Evolutionary conservation across 2,329 filamentous ascomycete genomes (phyloP).

Genomic region (Colletotrichum phormii): DNA sequence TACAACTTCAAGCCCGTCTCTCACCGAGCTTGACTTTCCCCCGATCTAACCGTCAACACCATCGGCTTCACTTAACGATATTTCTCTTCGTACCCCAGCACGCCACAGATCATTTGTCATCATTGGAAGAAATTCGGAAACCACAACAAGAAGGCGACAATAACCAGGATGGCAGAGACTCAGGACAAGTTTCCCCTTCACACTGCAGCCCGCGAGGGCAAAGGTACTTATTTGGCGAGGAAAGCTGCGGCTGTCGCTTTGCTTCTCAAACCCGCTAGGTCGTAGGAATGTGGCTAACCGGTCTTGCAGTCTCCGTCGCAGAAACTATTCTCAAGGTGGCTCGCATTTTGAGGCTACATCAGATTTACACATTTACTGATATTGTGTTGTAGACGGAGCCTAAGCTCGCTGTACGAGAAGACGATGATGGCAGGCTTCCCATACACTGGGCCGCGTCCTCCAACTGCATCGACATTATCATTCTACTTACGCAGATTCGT

Average conservation of each 20-base stretch:
- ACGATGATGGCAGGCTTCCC: constrained; percentile 89
- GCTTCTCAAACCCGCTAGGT: neutral
- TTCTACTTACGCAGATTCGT: constrained; percentile 76
- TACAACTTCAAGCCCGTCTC: neutral
- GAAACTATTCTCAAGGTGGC: constrained; percentile 66
- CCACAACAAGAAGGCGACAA: neutral
- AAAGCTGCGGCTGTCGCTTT: neutral
- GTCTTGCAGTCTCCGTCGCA: constrained; percentile 70
- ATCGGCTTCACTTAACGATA: neutral
- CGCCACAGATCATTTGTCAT: no score
- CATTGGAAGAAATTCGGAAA: neutral
- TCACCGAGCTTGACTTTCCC: neutral
- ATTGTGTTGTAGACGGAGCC: constrained; percentile 73
- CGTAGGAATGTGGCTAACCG: neutral
- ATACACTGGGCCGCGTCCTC: constrained; percentile 95
- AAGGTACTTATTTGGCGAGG: constrained; percentile 73
- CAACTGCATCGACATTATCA: constrained; percentile 80
- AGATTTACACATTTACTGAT: neutral
- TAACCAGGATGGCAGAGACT: constrained; percentile 45
- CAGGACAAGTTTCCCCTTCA: constrained; percentile 83
- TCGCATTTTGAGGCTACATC: constrained; percentile 45
- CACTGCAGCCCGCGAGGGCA: constrained; percentile 86
- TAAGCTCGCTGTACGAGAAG: constrained; percentile 77
- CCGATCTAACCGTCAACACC: neutral
- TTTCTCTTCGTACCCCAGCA: no score